Evolutionary conservation across 2,329 filamentous ascomycete genomes (phyloP).

Genomic region (Sporothrix pallida): DNA sequence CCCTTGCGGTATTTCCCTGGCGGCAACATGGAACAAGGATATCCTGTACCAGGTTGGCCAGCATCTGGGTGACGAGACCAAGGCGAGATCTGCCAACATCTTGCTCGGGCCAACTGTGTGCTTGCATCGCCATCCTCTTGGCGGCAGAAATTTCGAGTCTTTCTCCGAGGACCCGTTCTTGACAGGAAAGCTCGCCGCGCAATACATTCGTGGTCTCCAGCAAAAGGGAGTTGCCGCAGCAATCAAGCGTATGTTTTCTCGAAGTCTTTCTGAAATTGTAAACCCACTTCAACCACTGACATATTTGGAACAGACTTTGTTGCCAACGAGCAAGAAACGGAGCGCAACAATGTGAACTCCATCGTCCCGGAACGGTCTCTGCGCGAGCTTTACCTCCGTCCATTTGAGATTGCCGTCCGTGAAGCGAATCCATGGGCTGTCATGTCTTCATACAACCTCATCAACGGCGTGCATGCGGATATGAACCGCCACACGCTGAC

Average conservation of each 20-base stretch:
- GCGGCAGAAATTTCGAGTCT: conserved; percentile 86
- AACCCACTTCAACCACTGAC: not conserved
- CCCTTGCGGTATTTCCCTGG: conserved; percentile 78
- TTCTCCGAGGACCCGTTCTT: conserved; percentile 83
- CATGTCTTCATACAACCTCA: conserved; percentile 71
- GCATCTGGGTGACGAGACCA: conserved; percentile 73
- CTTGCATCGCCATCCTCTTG: conserved; percentile 80
- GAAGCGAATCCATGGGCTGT: conserved; percentile 72
- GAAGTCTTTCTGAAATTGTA: not conserved
- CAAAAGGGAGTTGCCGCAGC: conserved; percentile 76
- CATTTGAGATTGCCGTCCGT: conserved; percentile 74
- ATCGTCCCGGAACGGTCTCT: conserved; percentile 68
- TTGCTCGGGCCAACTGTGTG: conserved; percentile 79
- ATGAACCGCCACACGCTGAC: conserved; percentile 62
- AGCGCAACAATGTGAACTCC: conserved; percentile 68
- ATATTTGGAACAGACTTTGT: conserved; percentile 59
- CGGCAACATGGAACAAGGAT: conserved; percentile 77
- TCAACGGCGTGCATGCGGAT: conserved; percentile 68
- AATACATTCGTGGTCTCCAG: conserved; percentile 75
- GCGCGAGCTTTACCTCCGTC: conserved; percentile 74
- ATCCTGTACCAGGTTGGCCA: conserved; percentile 72
- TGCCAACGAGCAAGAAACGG: conserved; percentile 75
- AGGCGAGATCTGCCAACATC: conserved; percentile 74
- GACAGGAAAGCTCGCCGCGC: conserved; percentile 73
- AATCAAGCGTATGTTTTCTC: conserved; percentile 67